Evolutionary conservation across 164 flowering plant genomes (phyloP).

Genomic region (Magnolia changhungtana): DNA sequence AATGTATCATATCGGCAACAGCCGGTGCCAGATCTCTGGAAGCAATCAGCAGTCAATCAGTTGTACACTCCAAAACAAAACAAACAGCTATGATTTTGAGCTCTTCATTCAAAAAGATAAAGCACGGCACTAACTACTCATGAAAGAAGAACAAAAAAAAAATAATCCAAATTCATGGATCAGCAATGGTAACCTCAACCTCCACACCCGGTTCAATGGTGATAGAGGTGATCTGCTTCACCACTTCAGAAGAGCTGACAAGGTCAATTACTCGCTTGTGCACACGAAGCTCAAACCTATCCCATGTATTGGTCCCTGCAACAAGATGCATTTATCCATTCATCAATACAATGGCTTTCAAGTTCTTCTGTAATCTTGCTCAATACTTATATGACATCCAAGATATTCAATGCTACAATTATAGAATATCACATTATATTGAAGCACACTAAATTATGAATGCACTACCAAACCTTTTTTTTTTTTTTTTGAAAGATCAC

Average conservation of each 20-base stretch:
- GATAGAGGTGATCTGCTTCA: conserved; percentile 85
- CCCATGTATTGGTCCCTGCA: conserved; percentile 93
- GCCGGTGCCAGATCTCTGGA: not conserved
- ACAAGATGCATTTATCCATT: not conserved
- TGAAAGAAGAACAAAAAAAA: not conserved
- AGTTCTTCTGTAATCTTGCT: not conserved
- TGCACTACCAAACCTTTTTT: no score
- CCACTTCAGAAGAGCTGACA: conserved; percentile 82
- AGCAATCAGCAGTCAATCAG: not conserved
- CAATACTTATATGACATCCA: not conserved
- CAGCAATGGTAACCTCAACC: conserved; percentile 90
- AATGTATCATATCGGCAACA: not conserved
- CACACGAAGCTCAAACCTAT: conserved; percentile 84
- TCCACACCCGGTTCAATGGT: conserved; percentile 94
- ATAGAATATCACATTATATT: no score
- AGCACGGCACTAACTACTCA: not conserved
- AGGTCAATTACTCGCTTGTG: conserved; percentile 92
- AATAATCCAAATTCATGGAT: conserved; percentile 23
- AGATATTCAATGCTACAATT: not conserved
- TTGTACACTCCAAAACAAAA: not conserved
- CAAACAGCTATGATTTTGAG: not conserved
- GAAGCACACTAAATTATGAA: no score
- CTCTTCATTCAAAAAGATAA: not conserved
- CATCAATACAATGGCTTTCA: not conserved
- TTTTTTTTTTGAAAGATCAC: no score